Evolutionary conservation across 2,329 filamentous ascomycete species (phyloP).

Genomic region (Pestalotiopsis sp.): DNA sequence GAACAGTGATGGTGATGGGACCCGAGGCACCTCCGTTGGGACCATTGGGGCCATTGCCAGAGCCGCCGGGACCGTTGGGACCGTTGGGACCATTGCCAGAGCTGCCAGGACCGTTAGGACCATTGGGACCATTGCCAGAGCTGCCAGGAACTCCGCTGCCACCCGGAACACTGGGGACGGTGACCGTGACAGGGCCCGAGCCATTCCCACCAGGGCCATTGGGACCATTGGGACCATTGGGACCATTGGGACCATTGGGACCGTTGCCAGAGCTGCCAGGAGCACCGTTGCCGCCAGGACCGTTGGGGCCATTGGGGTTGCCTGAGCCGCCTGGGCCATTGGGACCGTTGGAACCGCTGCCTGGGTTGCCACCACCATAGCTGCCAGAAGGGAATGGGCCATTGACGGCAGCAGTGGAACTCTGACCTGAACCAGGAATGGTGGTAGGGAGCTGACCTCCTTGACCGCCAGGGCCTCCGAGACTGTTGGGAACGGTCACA

Average conservation of each 20-base stretch:
- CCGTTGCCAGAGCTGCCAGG: too few species aligned
- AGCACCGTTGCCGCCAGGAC: too few species aligned
- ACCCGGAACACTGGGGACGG: background rate
- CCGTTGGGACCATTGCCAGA: background rate
- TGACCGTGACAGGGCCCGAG: background rate
- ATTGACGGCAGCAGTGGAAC: background rate
- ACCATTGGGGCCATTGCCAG: background rate
- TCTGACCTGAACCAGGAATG: background rate
- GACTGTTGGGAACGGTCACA: background rate
- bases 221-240: background rate
- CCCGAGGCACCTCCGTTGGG: background rate
- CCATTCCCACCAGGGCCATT: background rate
- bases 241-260: too few species aligned
- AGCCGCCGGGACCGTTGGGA: background rate
- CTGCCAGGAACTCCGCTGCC: background rate
- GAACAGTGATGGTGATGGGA: background rate
- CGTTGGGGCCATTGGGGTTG: background rate
- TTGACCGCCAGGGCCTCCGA: slow-evolving; percentile 1
- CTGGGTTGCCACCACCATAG: slow-evolving; percentile 8
- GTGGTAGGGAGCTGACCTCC: background rate
- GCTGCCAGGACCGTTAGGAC: too few species aligned
- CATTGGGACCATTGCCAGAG: background rate
- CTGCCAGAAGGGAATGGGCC: slow-evolving; percentile 3
- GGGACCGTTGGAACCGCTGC: slow-evolving; percentile 2
- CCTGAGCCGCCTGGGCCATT: slow-evolving; percentile 7